phyloP scores from a whole-genome alignment of 768 basidiomycete species.

The Pleurotus cornucopiae region DNA sequence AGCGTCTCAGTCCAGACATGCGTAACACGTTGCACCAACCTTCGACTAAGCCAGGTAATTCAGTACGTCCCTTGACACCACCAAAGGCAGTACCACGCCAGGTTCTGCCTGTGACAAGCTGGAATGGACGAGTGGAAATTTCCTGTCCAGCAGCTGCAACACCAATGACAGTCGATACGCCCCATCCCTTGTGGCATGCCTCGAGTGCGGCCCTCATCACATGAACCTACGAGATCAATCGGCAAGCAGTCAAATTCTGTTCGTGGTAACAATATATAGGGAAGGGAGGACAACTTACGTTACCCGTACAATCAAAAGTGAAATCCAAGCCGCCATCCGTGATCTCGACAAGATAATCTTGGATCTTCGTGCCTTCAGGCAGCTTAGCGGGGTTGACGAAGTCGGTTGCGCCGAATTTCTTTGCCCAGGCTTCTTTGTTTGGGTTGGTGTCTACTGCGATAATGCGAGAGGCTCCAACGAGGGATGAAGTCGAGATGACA shows the following conservation, averaged over 20 bases:
- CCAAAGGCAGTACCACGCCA: slow-evolving; percentile 98
- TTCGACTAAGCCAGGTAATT: slow-evolving; percentile 90
- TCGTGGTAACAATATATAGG: slow-evolving; percentile 19
- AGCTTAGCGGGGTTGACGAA: slow-evolving; percentile 82
- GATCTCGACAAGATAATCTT: slow-evolving; percentile 84
- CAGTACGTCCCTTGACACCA: slow-evolving; percentile 96
- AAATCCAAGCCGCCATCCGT: slow-evolving; percentile 97
- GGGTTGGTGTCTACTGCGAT: slow-evolving; percentile 93
- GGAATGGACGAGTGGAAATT: slow-evolving; percentile 82
- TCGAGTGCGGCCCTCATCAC: slow-evolving; percentile 96
- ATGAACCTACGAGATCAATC: slow-evolving; percentile 49
- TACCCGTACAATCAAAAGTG: slow-evolving; percentile 97
- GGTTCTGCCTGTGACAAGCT: slow-evolving; percentile 65
- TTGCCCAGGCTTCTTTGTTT: slow-evolving; percentile 81
- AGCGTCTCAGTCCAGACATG: slow-evolving; percentile 1
- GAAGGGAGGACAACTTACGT: slow-evolving; percentile 35
- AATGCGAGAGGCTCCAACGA: slow-evolving; percentile 80
- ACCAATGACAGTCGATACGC: slow-evolving; percentile 91
- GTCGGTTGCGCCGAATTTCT: slow-evolving; percentile 91
- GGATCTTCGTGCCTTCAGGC: slow-evolving; percentile 77
- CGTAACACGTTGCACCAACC: slow-evolving; percentile 37
- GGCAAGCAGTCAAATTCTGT: not conserved
- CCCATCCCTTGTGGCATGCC: slow-evolving; percentile 99
- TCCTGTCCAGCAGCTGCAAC: slow-evolving; percentile 97
- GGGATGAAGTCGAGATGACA: slow-evolving; percentile 74